Base-by-base conservation (phyloP, 768 basidiomycete species). In the Sistotremastrum suecicum region DNA sequence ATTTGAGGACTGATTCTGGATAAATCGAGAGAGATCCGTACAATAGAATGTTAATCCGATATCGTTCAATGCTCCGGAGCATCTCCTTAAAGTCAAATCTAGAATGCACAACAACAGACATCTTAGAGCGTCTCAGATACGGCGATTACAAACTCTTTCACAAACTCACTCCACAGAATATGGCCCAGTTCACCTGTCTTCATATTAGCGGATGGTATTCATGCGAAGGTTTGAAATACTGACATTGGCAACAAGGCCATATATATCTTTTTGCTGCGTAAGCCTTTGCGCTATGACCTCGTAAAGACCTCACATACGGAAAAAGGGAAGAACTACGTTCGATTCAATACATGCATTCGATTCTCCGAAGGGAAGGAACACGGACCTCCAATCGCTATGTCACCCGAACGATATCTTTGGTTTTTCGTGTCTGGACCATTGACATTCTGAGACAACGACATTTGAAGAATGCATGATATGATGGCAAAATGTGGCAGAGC, bases 401-500 rank as follows among this genome's bases (percentile, higher is more conserved):
- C 81, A 3, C 80, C 80, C 3, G 75, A 67, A 44, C 69, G 66
- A 54, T 70, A 79, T 32, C 78, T 63, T 37, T 66, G 69, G 34
- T 71, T 67, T 38, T 76, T 61, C 58, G 63, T 68, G 9, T 56
- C 50, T 32, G 63, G 64, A 50, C 70, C 61, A 40, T 72, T 68
- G 10, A 76, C 59, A 38, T 66, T 69, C 44, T 72, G 63, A 53
- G 78, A 77, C 9, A 63, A 64, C 7, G 73, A 75, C 7, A 75
- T 56, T 55, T 78, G 78, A 34, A 83, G 62, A 12, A 78, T 62
- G 47, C 81, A 80, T 9, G 75, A 70, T 45, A 82, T 75, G 9
- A 72, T 56, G 2, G 76, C 60, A 56, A 69, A 71, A 54, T 80
- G 78, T 5, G 75, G 67, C 52, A 78, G 76, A 3, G 74, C 74